These are phyloP conservation scores for Aspergillus carbonarius DNA, from an alignment of 2,329 filamentous ascomycete genomes.

Conservation along the genomic window DNA sequence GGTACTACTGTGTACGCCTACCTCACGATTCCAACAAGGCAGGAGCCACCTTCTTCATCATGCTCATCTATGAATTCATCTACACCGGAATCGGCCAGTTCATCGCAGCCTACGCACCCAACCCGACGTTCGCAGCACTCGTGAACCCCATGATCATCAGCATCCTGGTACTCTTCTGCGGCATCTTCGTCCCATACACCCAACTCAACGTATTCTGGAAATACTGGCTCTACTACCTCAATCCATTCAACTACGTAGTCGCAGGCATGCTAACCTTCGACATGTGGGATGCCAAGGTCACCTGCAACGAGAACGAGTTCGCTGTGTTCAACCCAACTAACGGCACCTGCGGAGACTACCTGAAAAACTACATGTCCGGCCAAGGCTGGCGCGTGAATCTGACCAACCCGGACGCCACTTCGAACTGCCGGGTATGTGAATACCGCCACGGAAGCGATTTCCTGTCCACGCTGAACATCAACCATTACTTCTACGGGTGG, in stretches of 20 bases:
- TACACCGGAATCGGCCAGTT: conserved; percentile 72
- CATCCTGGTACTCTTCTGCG: conserved; percentile 69
- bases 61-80: conserved; percentile 71
- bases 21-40: conserved; percentile 48
- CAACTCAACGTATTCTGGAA: conserved; percentile 66
- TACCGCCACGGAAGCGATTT: conserved; percentile 61
- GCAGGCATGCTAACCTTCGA: conserved; percentile 56
- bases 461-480: conserved; percentile 58
- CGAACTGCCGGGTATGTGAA: conserved; percentile 60
- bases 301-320: conserved; percentile 52
- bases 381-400: conserved; percentile 53
- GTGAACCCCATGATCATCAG: conserved; percentile 74
- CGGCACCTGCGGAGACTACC: conserved; percentile 58
- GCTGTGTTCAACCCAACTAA: conserved; percentile 45
- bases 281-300: conserved; percentile 49
- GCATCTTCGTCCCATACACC: conserved; percentile 65
- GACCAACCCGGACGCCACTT: conserved; percentile 59
- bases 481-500: conserved; percentile 65
- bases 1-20: conserved; percentile 3
- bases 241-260: conserved; percentile 64
- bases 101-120: conserved; percentile 72
- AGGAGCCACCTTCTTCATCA: conserved; percentile 64
- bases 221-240: conserved; percentile 63
- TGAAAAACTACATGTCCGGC: conserved; percentile 50
- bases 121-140: conserved; percentile 68